phyloP scores from a whole-genome alignment of 768 basidiomycete genomes.

The Pisolithus albus region DNA sequence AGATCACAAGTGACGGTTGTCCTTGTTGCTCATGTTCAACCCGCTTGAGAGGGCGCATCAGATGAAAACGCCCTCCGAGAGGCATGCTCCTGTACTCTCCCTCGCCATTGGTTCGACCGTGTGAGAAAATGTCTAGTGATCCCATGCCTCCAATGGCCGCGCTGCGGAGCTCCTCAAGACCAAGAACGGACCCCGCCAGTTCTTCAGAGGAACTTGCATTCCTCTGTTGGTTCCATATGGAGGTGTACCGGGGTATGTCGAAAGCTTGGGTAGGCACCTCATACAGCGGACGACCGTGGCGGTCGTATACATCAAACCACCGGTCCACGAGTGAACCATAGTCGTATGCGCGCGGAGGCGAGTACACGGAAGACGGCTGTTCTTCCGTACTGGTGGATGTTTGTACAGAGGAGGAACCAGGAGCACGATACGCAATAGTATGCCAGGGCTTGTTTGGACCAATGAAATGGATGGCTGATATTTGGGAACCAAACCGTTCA shows the following conservation, averaged over 20 bases:
- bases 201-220: not conserved
- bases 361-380: constrained; percentile 14
- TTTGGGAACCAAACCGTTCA: constrained; percentile 83
- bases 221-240: constrained; percentile 62
- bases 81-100: constrained; percentile 80
- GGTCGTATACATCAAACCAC: constrained; percentile 91
- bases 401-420: constrained; percentile 36
- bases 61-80: constrained; percentile 80
- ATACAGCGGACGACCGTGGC: constrained; percentile 64
- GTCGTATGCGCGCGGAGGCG: constrained; percentile 51
- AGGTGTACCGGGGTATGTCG: constrained; percentile 58
- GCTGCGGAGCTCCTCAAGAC: constrained; percentile 36
- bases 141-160: constrained; percentile 26
- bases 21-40: constrained; percentile 14
- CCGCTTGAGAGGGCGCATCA: constrained; percentile 50
- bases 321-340: constrained; percentile 79
- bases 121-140: constrained; percentile 5
- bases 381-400: constrained; percentile 25
- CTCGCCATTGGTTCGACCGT: constrained; percentile 32
- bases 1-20: not conserved
- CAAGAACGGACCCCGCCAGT: constrained; percentile 24
- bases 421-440: constrained; percentile 60
- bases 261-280: constrained; percentile 42
- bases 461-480: constrained; percentile 88
- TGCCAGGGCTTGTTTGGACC: constrained; percentile 96